phyloP scores from a whole-genome alignment of 306 rosid species.

The Medicago ruthenica region DNA sequence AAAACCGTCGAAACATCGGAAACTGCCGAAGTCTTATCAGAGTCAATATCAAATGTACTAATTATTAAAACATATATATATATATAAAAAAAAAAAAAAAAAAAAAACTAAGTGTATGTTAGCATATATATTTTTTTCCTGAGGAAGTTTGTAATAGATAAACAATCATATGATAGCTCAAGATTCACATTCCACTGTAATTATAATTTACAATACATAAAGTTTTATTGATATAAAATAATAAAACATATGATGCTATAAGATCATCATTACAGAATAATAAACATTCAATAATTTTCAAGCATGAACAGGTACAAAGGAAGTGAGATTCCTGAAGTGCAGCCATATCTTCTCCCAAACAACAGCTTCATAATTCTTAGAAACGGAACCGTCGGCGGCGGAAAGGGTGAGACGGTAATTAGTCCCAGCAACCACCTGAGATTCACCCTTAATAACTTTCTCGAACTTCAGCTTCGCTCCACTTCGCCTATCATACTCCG shows the following conservation, averaged over 20 bases:
- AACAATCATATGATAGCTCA: too few species aligned
- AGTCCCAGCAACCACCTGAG: slow-evolving; percentile 1
- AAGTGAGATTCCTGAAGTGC: slow-evolving; percentile 38
- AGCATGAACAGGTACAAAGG: neutral
- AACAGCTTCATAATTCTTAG: slow-evolving; percentile 37
- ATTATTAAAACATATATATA: too few species aligned
- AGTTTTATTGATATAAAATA: neutral
- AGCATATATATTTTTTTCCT: too few species aligned
- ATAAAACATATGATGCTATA: neutral
- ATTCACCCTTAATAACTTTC: neutral
- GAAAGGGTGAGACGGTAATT: slow-evolving; percentile 42
- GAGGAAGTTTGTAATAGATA: too few species aligned
- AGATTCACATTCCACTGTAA: too few species aligned
- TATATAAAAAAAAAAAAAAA: too few species aligned
- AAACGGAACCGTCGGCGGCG: slow-evolving; percentile 9
- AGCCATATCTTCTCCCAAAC: slow-evolving; percentile 51
- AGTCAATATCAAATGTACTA: too few species aligned
- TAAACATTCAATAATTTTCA: neutral
- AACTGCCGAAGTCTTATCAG: too few species aligned
- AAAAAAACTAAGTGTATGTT: too few species aligned
- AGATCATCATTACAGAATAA: neutral
- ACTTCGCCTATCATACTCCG: neutral
- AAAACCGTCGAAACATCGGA: too few species aligned
- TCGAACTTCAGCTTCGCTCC: neutral
- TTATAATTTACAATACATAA: too few species aligned